A percentile compares a stretch with the other conserved stretches of the same genome.
These are phyloP conservation scores for Zopfochytrium polystomum DNA, from an alignment of 371 early-diverging fungal species.

Conservation along the genomic window DNA sequence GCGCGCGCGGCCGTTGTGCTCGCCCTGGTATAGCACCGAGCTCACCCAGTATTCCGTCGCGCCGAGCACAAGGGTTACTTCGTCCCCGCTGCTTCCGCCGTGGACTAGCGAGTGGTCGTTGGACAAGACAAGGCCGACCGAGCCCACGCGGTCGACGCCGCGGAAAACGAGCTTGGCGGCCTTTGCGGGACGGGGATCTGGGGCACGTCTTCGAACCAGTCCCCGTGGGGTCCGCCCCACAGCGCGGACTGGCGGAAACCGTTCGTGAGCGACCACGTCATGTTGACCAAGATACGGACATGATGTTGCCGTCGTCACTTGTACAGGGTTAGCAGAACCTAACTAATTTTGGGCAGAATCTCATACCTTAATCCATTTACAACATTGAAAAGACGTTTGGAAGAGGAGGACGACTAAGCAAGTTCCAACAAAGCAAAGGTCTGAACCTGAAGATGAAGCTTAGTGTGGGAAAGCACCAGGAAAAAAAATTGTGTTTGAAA, in stretches of 20 bases:
- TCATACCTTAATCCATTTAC: too few relatives aligned
- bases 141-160: neutral
- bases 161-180: neutral
- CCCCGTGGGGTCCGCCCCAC: neutral
- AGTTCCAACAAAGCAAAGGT: too few relatives aligned
- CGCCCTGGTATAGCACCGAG: neutral
- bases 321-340: too few relatives aligned
- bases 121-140: neutral
- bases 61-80: neutral
- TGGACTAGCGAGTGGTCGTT: neutral
- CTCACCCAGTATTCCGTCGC: neutral
- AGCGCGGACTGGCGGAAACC: neutral
- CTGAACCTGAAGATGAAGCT: too few relatives aligned
- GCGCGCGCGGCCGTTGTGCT: neutral
- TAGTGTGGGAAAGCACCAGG: too few relatives aligned
- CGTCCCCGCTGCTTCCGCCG: neutral
- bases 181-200: neutral
- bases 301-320: conserved; percentile 1
- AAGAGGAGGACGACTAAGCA: too few relatives aligned
- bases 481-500: too few relatives aligned
- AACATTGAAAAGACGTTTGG: too few relatives aligned
- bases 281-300: neutral
- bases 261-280: neutral
- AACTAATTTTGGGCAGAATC: too few relatives aligned
- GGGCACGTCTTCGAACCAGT: neutral